Base-by-base conservation (phyloP, 2,329 filamentous ascomycete species). In the Chaetomiaceae sp. region DNA sequence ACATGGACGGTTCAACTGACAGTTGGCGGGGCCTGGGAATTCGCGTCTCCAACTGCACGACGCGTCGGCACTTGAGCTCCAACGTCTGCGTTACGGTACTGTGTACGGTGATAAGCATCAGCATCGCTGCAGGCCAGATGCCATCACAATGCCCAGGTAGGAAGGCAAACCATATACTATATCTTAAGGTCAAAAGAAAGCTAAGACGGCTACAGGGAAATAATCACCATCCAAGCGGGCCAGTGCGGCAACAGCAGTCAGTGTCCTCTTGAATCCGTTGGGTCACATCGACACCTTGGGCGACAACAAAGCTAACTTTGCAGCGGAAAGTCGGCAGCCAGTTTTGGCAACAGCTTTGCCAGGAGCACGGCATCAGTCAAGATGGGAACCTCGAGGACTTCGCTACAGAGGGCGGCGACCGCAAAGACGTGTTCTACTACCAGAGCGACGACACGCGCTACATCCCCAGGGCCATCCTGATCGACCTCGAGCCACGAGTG, bases 381-480 rank as follows among this genome's bases (percentile, higher is more conserved):
- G 89, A 97, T 69, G 93, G 93, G 48, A 97, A 97, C 65, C 78
- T 98, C 48, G 90, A 96, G 65, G 90, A 96, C 67, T 96, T 96
- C 72, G 93, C 93, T 62, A 96, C 89, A 40, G 93, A 97, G 68
- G 93, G 93, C 62, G 90, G 91, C 56, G 93, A 98, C 70, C 84
- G 93, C 59, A 98, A 98, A 67, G 93, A 98, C 69, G 93, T 98
- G 51, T 97, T 97, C 72, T 97, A 95, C 78, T 98, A 97, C 72
- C 91, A 94, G 76, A 97, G 90, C 63, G 93, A 98, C 73, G 93
- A 98, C 65, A 98, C 93, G 49, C 81, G 93, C 71, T 98, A 98
- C 68, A 97, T 98, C 56, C 93, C 93, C 10, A 81, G 93, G 63
- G 91, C 93, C 38, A 97, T 98, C 59, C 74, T 98, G 42, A 85